Percentiles rank a stretch among this genome's conserved stretches.
Evolutionary conservation across 257 asterid genomes (phyloP).

Genomic region (Primulina huaijiensis): DNA sequence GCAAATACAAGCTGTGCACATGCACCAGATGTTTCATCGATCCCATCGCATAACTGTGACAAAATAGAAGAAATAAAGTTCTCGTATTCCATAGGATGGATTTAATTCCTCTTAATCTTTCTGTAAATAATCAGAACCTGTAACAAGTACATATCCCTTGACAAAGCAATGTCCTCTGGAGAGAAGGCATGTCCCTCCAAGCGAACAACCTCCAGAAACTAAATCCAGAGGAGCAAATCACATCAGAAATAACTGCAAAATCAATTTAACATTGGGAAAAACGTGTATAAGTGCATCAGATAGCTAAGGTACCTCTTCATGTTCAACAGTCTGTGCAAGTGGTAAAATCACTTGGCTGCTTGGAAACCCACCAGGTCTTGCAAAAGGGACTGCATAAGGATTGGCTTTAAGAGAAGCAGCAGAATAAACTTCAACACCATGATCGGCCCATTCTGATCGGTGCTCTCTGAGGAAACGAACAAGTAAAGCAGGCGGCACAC

Average conservation of each 20-base stretch:
- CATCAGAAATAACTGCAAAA: background rate
- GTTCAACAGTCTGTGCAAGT: constrained; percentile 76
- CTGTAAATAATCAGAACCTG: constrained; percentile 45
- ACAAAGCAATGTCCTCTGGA: constrained; percentile 69
- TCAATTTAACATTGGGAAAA: background rate
- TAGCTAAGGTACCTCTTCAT: constrained; percentile 61
- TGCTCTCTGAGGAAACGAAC: constrained; percentile 86
- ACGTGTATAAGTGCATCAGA: background rate
- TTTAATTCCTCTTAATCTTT: background rate
- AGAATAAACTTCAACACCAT: constrained; percentile 71
- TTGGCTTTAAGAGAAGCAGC: constrained; percentile 76
- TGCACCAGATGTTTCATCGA: constrained; percentile 71
- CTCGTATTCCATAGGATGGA: background rate
- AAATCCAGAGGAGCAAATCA: constrained; percentile 16
- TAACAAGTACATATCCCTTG: constrained; percentile 78
- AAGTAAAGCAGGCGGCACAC: constrained; percentile 80
- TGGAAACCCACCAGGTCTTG: constrained; percentile 64
- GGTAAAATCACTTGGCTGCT: constrained; percentile 77
- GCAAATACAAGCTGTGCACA: constrained; percentile 97
- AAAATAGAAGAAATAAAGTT: constrained; percentile 15
- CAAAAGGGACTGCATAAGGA: constrained; percentile 65
- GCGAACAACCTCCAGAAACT: constrained; percentile 91
- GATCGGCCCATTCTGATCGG: constrained; percentile 92
- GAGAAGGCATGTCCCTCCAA: constrained; percentile 73
- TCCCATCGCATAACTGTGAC: constrained; percentile 80